These are phyloP conservation scores for Botryotinia convoluta DNA, from an alignment of 2,329 filamentous ascomycete species.

Conservation along the genomic window DNA sequence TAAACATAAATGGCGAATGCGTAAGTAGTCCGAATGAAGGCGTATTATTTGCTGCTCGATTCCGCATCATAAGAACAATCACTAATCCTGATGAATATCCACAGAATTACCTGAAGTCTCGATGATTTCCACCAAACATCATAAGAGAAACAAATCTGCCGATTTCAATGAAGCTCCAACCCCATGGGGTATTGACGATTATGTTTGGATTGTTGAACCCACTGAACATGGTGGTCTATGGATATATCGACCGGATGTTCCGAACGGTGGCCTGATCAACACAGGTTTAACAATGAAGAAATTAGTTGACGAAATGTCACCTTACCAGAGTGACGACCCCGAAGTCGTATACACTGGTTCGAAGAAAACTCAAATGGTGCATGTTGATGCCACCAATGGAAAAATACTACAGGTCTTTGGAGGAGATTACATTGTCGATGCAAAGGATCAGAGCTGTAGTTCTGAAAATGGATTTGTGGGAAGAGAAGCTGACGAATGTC, in stretches of 20 bases:
- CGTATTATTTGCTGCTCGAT: neutral
- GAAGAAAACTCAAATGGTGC: conserved; percentile 87
- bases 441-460: conserved; percentile 68
- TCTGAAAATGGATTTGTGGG: conserved; percentile 51
- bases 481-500: conserved; percentile 68
- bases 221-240: conserved; percentile 84
- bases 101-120: conserved; percentile 44
- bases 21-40: conserved; percentile 3
- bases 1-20: conserved; percentile 65
- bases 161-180: conserved; percentile 55
- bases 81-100: conserved; percentile 66
- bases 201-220: conserved; percentile 93
- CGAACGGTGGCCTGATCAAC: conserved; percentile 58
- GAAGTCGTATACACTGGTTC: conserved; percentile 85
- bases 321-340: conserved; percentile 71
- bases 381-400: conserved; percentile 82
- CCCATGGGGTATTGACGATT: conserved; percentile 66
- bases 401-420: conserved; percentile 82
- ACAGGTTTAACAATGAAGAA: conserved; percentile 78
- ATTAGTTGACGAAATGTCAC: conserved; percentile 78
- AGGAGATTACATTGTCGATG: conserved; percentile 64
- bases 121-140: conserved; percentile 87
- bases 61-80: conserved; percentile 34
- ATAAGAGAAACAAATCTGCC: conserved; percentile 65
- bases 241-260: conserved; percentile 70